Conservation (phyloP, 2,329 filamentous ascomycete genomes). For the Reticulascus tulasneorum region DNA sequence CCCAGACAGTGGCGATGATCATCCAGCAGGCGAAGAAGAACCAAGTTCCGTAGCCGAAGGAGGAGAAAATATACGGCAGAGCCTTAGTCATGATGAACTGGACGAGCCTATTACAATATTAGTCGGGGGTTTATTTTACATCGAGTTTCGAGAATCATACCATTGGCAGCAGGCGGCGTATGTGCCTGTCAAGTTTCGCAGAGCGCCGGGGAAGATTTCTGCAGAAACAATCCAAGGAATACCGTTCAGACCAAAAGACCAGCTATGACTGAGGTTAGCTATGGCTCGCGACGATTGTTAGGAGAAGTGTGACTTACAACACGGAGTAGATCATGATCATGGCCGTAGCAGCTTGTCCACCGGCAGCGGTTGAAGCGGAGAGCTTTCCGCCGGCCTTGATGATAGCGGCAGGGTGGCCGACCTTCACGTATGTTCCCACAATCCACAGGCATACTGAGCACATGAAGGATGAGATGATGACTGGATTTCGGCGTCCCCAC, state of each 20-base stretch:
- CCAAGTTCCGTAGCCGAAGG: conserved; percentile 47
- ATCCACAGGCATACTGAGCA: conserved; percentile 47
- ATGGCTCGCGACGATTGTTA: neutral
- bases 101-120: conserved; percentile 27
- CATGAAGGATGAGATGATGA: conserved; percentile 43
- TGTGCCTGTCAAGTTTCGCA: conserved; percentile 37
- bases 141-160: too few species aligned
- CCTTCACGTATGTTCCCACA: conserved; percentile 50
- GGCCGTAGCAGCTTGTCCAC: conserved; percentile 49
- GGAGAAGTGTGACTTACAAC: conserved; percentile 33
- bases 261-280: conserved; percentile 20
- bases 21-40: conserved; percentile 54
- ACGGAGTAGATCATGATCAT: conserved; percentile 52
- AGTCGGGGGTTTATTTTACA: neutral
- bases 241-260: conserved; percentile 40
- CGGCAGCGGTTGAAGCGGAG: conserved; percentile 37
- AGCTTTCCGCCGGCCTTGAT: conserved; percentile 37
- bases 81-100: conserved; percentile 41
- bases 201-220: conserved; percentile 40
- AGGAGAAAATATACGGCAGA: conserved; percentile 39
- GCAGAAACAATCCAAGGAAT: conserved; percentile 42
- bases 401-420: conserved; percentile 41
- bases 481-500: conserved; percentile 34
- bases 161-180: conserved; percentile 37
- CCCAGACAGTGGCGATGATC: conserved; percentile 42